Evolutionary conservation across 2,329 filamentous ascomycete genomes (phyloP).

Genomic region (Fusarium compactum): DNA sequence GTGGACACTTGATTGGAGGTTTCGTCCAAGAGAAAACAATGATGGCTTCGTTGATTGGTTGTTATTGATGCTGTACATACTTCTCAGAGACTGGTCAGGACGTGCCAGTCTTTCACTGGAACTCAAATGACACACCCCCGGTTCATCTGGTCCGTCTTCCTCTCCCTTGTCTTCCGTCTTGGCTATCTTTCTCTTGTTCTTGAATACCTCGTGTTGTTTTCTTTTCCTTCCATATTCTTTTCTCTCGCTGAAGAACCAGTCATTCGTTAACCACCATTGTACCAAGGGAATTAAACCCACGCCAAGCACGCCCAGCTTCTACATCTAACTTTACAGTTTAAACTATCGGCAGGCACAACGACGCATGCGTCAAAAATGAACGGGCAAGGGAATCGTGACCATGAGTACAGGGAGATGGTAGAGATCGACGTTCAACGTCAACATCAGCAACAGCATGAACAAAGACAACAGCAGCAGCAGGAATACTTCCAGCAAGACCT

Average conservation of each 20-base stretch:
- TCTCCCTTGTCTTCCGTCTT: slow-evolving; percentile 27
- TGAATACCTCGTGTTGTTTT: slow-evolving; percentile 20
- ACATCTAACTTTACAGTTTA: slow-evolving; percentile 4
- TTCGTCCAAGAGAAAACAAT: background rate
- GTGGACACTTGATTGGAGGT: background rate
- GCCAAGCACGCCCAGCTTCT: slow-evolving; percentile 18
- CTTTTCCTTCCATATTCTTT: slow-evolving; percentile 20
- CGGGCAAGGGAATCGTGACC: slow-evolving; percentile 45
- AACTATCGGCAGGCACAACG: background rate
- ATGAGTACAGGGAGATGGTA: slow-evolving; percentile 52
- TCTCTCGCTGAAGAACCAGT: slow-evolving; percentile 19
- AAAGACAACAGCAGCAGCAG: slow-evolving; percentile 38
- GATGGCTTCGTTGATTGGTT: background rate
- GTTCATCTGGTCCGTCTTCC: background rate
- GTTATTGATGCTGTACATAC: slow-evolving; percentile 3
- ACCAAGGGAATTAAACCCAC: background rate
- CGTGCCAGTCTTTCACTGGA: slow-evolving; percentile 29
- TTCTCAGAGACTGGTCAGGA: slow-evolving; percentile 28
- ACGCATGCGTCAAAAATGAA: slow-evolving; percentile 48
- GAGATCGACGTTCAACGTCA: slow-evolving; percentile 52
- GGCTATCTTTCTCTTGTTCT: slow-evolving; percentile 24
- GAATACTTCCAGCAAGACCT: slow-evolving; percentile 40
- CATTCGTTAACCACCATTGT: slow-evolving; percentile 22
- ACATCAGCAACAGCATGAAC: slow-evolving; percentile 46
- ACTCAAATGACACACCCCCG: slow-evolving; percentile 30